Evolutionary conservation across 208 protist genomes (phyloP), one percentile per base, ranked within the genome.

Genomic region (Leishmania amazonensis): DNA sequence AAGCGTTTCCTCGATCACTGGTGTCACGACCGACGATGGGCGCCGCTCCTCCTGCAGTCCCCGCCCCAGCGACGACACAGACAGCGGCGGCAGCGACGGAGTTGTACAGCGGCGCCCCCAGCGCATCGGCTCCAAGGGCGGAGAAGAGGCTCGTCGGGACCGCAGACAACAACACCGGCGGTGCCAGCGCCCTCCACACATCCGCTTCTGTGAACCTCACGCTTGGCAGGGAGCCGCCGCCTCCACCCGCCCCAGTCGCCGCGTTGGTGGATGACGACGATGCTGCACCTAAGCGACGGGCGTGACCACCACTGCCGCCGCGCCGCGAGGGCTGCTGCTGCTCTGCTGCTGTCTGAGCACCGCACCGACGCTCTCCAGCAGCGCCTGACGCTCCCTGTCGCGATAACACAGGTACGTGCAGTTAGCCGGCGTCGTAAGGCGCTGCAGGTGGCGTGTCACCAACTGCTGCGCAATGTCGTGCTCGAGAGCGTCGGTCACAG

Each of bases 361-460:
- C 17, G 81, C 83, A 6, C 86, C 75, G 42, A 86, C 47, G 7
- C 74, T 77, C 67, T 82, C 75, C 54, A 86, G 75, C 57, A 86
- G 78, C 73, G 72, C 62, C 73, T 86, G 87, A 2, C 90, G 84
- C 19, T 80, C 76, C 0, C 81, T 79, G 21, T 93, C 92, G n/a
- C 73, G 70, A 84, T 97, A 95, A 86, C 94, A 97, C 38, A 95
- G 77, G 80, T 97, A 95, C 13, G 85, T 89, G 84, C 87, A 94
- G 83, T 87, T 93, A 1, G 87, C 78, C 19, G 89, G 85, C 2
- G 90, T 85, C 35, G 89, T 92, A 49, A 88, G 83, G 45, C 76
- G 57, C 80, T 97, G 94, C 70, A 97, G 82, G 84, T 91, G 90
- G 17, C 80, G 35, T 54, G 85, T 88, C 62, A 95, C 60, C 67